Base-by-base conservation (phyloP, 345 rosid genomes). In the Moringa oleifera region DNA sequence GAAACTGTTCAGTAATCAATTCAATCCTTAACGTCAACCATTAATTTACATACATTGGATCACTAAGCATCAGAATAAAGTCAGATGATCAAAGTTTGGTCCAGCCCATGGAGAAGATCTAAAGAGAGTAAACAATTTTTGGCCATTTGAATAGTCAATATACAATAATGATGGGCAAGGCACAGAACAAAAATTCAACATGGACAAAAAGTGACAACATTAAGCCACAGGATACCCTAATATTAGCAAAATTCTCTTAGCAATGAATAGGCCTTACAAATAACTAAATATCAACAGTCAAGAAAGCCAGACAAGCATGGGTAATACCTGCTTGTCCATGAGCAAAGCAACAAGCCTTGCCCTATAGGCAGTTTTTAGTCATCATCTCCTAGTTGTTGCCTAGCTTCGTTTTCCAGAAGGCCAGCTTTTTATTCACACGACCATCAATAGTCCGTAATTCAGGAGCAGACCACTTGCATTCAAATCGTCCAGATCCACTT, bases 261-360 rank as follows among this genome's bases (percentile, higher is more conserved):
- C 47, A 41, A 4, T 5, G 12, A 11, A 41, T 41, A 15, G 6
- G 47, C 47, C 1, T 41, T 7, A 1, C 6, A 41, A 4, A 41
- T 15, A 41, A 41, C 12, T 41, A 41, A 15, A 41, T 5, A 5
- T 5, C 6, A 4, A 15, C 9, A 41, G 12, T 1, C 12, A 7
- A 41, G 12, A 4, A 41, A 1, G 12, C 1, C 17, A 41, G 53
- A 25, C 7, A 17, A 23, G 28, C 19, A 24, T 51, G 28, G 22
- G 19, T 12, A 23, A 31, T 59, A 68, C 72, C 68, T 58, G 58
- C 59, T 50, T 15, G 51, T 37, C 66, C 72, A 59, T 73, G 63
- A 64, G 77, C 66, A 37, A 59, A 73, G 55, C 20, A 25, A 55
- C 72, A 64, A 0, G 28, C 53, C 17, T 68, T 55, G n/a, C 63